These are phyloP conservation scores for Botrytis medusae DNA, from an alignment of 2,329 filamentous ascomycete genomes.

Conservation along the genomic window DNA sequence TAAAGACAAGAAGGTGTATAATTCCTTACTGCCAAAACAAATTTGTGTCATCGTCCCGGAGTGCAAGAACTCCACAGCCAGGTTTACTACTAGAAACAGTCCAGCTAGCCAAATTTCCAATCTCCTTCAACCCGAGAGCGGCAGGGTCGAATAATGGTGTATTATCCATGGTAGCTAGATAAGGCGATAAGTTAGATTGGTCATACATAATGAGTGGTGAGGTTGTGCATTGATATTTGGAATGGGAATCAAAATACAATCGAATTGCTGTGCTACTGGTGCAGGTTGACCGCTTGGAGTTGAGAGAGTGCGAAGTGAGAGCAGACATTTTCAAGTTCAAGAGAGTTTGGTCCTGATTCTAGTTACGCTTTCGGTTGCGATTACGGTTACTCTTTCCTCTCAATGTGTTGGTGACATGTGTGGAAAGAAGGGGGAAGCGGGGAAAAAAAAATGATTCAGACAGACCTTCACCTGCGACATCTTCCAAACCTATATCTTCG, in stretches of 20 bases:
- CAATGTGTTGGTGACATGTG: neutral
- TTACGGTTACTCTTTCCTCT: neutral
- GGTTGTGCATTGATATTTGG: neutral
- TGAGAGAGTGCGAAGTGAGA: neutral
- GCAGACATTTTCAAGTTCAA: neutral
- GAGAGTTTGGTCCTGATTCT: neutral
- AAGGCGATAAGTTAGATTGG: neutral
- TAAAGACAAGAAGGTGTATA: neutral
- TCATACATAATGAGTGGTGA: conserved; percentile 19
- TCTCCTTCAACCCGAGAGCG: conserved; percentile 66
- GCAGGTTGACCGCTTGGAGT: neutral
- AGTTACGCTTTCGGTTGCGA: neutral
- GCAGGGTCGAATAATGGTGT: conserved; percentile 51
- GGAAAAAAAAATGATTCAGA: neutral
- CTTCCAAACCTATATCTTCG: conserved; percentile 22
- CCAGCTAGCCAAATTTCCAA: conserved; percentile 80
- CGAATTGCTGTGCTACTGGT: neutral
- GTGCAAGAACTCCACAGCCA: conserved; percentile 73
- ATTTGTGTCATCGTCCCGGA: conserved; percentile 70
- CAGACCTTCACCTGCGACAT: conserved; percentile 20
- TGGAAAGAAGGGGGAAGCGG: neutral
- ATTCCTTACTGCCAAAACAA: conserved; percentile 73
- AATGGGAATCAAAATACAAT: neutral
- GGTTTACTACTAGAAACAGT: conserved; percentile 81
- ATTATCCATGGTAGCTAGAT: conserved; percentile 39